A percentile compares a stretch with the other conserved stretches of the same genome.
Conservation (phyloP, 2,329 filamentous ascomycete genomes). For the Paecilomyces variotii region DNA sequence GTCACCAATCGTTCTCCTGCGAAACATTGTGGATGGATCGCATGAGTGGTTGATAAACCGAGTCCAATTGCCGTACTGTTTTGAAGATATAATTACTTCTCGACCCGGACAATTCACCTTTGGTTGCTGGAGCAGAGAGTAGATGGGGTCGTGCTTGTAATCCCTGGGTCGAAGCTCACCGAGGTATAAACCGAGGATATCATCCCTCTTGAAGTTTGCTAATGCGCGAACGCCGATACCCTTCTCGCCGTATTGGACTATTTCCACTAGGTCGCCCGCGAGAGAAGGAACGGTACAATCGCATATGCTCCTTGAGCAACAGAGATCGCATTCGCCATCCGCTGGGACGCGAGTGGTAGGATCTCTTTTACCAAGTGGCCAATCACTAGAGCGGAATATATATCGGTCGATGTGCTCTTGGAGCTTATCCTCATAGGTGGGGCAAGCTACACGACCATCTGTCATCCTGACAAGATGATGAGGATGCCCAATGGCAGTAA, state of each 20-base stretch:
- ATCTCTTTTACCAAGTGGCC: conserved; percentile 1
- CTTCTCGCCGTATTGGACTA: conserved; percentile 18
- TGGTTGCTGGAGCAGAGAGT: conserved; percentile 10
- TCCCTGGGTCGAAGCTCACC: conserved; percentile 12
- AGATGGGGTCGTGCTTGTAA: conserved; percentile 8
- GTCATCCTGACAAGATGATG: conserved; percentile 7
- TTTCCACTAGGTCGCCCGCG: conserved; percentile 19
- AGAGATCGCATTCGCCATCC: conserved; percentile 14
- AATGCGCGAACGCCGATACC: conserved; percentile 25
- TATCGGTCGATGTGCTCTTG: conserved; percentile 10
- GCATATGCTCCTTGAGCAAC: conserved; percentile 9
- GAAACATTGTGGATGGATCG: conserved; percentile 15
- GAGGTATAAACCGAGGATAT: conserved; percentile 18
- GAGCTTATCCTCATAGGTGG: conserved; percentile 1
- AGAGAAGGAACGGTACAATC: conserved; percentile 10
- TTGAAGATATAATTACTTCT: conserved; percentile 10
- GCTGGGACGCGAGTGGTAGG: conserved; percentile 8
- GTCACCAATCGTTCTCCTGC: conserved; percentile 12
- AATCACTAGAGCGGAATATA: conserved; percentile 6
- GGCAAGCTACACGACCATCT: conserved; percentile 1
- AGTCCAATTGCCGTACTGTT: conserved; percentile 24
- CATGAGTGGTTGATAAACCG: conserved; percentile 31
- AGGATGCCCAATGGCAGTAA: conserved; percentile 7
- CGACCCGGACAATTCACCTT: not conserved
- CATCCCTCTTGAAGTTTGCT: conserved; percentile 13